Evolutionary conservation across 176 grass and related monocot genomes (phyloP).

Genomic region (Alopecurus myosuroides): DNA sequence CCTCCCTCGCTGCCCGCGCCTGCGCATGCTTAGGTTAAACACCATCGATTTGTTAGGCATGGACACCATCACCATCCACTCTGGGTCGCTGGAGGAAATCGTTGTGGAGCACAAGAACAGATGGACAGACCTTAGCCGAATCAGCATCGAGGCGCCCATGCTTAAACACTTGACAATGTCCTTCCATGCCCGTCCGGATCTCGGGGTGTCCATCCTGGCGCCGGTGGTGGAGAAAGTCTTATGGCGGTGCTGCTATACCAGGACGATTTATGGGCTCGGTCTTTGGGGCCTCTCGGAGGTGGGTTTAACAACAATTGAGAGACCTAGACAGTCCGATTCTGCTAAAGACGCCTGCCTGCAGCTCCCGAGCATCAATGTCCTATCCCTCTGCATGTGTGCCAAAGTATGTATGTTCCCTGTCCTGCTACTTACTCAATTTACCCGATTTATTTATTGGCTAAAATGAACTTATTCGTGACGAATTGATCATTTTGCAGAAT

Average conservation of each 20-base stretch:
- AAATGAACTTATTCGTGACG: not conserved
- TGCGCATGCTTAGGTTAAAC: not conserved
- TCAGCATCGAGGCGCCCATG: not conserved
- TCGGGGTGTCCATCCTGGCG: not conserved
- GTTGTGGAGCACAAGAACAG: not conserved
- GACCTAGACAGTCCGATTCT: not conserved
- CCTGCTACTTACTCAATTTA: not conserved
- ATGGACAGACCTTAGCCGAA: not conserved
- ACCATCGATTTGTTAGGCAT: not conserved
- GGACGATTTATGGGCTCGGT: not conserved
- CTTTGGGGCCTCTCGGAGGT: not conserved
- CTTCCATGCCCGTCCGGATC: not conserved
- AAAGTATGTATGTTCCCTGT: not conserved
- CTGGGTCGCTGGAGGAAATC: not conserved
- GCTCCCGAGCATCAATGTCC: not conserved
- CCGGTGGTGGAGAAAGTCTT: not conserved
- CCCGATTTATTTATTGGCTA: not conserved
- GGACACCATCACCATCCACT: not conserved
- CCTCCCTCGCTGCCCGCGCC: not conserved
- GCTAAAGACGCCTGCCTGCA: not conserved
- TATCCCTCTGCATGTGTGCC: not conserved
- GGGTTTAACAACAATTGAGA: not conserved
- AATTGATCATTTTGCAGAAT: not conserved
- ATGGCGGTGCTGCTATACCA: not conserved
- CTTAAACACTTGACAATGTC: not conserved